Conservation (phyloP, 2,329 filamentous ascomycete genomes). For the Penicillium sp. region DNA sequence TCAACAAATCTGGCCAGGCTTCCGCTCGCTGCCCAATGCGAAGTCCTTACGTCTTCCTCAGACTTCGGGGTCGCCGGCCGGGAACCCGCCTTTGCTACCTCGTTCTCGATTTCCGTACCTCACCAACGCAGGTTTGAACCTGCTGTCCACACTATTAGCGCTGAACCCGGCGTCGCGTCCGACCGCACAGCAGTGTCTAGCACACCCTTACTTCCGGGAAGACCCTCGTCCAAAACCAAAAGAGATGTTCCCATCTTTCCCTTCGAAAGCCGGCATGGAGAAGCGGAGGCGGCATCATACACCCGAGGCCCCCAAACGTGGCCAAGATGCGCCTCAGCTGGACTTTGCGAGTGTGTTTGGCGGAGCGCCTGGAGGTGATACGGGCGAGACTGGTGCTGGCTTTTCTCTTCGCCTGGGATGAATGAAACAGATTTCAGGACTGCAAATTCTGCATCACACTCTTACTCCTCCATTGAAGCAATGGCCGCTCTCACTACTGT, state of each 20-base stretch:
- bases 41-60: conserved; percentile 71
- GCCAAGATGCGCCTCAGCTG: conserved; percentile 64
- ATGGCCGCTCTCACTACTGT: no score
- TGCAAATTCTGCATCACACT: neutral
- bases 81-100: conserved; percentile 55
- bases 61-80: conserved; percentile 38
- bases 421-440: neutral
- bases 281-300: conserved; percentile 70
- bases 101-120: conserved; percentile 79
- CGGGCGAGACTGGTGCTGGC: conserved; percentile 62
- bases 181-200: conserved; percentile 70
- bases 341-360: conserved; percentile 75
- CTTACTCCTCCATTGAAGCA: neutral
- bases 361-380: conserved; percentile 64
- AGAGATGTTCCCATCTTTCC: conserved; percentile 95
- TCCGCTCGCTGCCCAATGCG: conserved; percentile 84
- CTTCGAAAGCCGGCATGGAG: conserved; percentile 91
- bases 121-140: conserved; percentile 69
- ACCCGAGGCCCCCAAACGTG: conserved; percentile 80
- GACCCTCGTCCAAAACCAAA: conserved; percentile 87
- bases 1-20: conserved; percentile 80
- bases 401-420: conserved; percentile 61
- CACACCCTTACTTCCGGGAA: conserved; percentile 83
- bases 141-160: conserved; percentile 70
- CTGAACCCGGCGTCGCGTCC: conserved; percentile 74